These are phyloP conservation scores for Penicillium ochrochloron DNA, from an alignment of 495 filamentous ascomycete species.

Conservation along the genomic window DNA sequence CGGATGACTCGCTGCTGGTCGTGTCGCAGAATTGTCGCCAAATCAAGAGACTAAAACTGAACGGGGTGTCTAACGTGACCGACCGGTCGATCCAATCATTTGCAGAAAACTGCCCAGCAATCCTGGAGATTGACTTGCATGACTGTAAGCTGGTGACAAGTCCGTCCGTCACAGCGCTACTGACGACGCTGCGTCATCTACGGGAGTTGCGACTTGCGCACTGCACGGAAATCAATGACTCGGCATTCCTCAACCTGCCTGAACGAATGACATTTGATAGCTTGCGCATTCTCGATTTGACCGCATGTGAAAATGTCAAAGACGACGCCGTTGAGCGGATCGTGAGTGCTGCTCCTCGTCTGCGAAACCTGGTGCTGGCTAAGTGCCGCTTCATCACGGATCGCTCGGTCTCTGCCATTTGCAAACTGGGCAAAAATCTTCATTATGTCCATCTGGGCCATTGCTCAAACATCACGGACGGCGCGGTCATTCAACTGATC, in stretches of 20 bases:
- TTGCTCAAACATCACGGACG: slow-evolving; percentile 87
- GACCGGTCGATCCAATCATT: slow-evolving; percentile 82
- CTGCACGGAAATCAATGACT: slow-evolving; percentile 80
- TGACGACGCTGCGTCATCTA: slow-evolving; percentile 75
- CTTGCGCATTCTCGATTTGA: slow-evolving; percentile 92
- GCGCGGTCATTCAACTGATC: slow-evolving; percentile 80
- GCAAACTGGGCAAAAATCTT: slow-evolving; percentile 88
- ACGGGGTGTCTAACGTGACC: slow-evolving; percentile 79
- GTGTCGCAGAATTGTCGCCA: slow-evolving; percentile 83
- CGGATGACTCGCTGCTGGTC: slow-evolving; percentile 81
- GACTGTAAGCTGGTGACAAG: slow-evolving; percentile 81
- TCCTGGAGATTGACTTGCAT: slow-evolving; percentile 95
- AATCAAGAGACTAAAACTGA: slow-evolving; percentile 93
- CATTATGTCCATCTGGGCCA: slow-evolving; percentile 97
- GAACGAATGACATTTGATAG: slow-evolving; percentile 72
- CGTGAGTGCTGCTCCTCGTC: slow-evolving; percentile 79
- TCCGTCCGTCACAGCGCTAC: slow-evolving; percentile 75
- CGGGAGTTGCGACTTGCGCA: slow-evolving; percentile 86
- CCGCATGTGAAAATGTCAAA: slow-evolving; percentile 78
- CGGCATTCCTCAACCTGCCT: slow-evolving; percentile 84
- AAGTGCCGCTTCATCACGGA: slow-evolving; percentile 95
- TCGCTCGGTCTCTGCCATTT: slow-evolving; percentile 82
- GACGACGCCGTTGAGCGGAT: slow-evolving; percentile 89
- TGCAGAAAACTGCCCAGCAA: slow-evolving; percentile 83
- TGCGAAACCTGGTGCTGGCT: slow-evolving; percentile 90